These are phyloP conservation scores for Rhodotorula sp. DNA, from an alignment of 1,284 basidiomycete genomes.

Conservation along the genomic window DNA sequence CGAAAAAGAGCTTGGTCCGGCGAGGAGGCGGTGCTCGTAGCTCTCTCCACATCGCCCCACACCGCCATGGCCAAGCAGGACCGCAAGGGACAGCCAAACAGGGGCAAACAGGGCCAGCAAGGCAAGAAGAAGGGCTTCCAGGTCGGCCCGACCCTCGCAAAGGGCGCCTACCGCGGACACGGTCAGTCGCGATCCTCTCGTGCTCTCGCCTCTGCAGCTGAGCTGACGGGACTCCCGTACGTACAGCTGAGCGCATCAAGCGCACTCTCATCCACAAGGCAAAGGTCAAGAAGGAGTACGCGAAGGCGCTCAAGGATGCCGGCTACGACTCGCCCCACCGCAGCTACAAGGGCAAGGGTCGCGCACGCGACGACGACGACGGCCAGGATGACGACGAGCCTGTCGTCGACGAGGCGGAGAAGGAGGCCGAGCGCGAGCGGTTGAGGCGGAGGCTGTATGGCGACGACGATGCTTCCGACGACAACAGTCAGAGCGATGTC, in stretches of 20 bases:
- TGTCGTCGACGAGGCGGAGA: conserved; percentile 9
- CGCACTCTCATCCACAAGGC: conserved; percentile 44
- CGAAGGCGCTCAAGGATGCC: conserved; percentile 37
- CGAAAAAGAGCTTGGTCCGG: not conserved
- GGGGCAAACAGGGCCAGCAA: not conserved
- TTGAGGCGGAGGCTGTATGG: conserved; percentile 31
- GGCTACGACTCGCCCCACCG: conserved; percentile 25
- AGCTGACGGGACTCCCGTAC: not conserved
- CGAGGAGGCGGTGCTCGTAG: not conserved
- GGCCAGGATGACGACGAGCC: conserved; percentile 9
- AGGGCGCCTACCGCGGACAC: conserved; percentile 40
- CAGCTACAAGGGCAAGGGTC: conserved; percentile 5
- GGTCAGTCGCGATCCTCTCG: conserved; percentile 20
- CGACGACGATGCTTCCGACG: conserved; percentile 28
- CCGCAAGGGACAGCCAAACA: not conserved
- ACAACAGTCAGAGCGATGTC: conserved; percentile 24
- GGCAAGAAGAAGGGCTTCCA: conserved; percentile 32
- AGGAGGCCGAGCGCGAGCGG: conserved; percentile 32
- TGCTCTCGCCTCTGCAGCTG: not conserved
- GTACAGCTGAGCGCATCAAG: conserved; percentile 36
- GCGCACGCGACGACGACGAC: conserved; percentile 5
- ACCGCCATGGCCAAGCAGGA: not conserved
- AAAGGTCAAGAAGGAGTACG: conserved; percentile 36
- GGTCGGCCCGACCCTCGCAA: conserved; percentile 35
- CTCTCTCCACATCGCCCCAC: not conserved